Conservation (phyloP, 305 asterid species). For the Solanum hybrid region DNA sequence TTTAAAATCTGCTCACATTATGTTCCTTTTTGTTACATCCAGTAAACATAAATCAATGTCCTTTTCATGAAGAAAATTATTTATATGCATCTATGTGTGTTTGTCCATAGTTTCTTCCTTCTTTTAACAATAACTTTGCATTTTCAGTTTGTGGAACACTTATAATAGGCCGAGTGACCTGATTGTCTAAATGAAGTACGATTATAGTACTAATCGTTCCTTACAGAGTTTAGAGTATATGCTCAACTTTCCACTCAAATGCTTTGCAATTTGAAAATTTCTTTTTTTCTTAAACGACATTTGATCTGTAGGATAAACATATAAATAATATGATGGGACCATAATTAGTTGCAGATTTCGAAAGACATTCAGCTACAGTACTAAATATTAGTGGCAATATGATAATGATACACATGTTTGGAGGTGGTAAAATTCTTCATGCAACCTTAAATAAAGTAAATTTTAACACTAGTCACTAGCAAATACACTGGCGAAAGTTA, state of each 20-base stretch:
- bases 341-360: neutral
- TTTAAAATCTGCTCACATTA: neutral
- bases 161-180: neutral
- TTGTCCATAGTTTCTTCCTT: neutral
- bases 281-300: neutral
- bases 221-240: neutral
- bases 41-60: neutral
- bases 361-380: neutral
- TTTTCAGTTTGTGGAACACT: neutral
- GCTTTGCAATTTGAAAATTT: neutral
- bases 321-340: neutral
- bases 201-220: neutral
- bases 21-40: neutral
- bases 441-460: neutral
- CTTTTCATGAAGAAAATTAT: neutral
- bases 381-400: neutral
- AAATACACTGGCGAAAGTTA: neutral
- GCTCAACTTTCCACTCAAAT: neutral
- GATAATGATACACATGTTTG: neutral
- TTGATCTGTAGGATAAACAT: neutral
- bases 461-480: neutral
- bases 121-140: neutral
- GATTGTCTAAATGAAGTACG: neutral
- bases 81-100: neutral
- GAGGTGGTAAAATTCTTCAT: neutral